These are phyloP conservation scores for Cucumis melo DNA, from an alignment of 306 rosid genomes.

Conservation along the genomic window DNA sequence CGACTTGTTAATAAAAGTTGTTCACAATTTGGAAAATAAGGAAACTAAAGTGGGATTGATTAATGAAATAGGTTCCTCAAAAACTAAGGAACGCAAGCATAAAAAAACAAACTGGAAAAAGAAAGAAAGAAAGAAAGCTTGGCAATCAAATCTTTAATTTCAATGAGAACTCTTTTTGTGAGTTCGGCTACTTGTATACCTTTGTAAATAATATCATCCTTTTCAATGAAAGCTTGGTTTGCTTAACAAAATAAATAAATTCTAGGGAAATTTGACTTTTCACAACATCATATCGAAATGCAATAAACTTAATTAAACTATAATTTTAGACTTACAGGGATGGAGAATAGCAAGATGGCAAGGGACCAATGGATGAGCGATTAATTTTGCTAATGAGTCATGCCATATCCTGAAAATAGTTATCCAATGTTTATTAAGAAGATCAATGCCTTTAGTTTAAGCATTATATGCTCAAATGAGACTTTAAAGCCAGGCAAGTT, in stretches of 20 bases:
- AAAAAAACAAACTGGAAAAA: background rate
- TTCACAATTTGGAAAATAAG: background rate
- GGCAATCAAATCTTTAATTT: background rate
- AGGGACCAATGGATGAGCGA: constrained; percentile 90
- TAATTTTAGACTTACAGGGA: constrained; percentile 52
- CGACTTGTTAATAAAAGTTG: background rate
- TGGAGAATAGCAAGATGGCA: constrained; percentile 91
- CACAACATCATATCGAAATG: background rate
- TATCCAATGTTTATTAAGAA: constrained; percentile 1
- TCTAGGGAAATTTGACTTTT: background rate
- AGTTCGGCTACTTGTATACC: too few relatives aligned
- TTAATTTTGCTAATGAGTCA: constrained; percentile 96
- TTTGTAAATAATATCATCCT: too few relatives aligned
- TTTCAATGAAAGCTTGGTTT: too few relatives aligned
- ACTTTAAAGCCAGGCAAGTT: background rate
- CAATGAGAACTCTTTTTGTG: background rate
- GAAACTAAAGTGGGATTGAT: background rate
- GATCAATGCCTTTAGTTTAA: background rate
- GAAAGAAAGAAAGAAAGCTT: too few relatives aligned
- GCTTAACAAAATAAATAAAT: too few relatives aligned
- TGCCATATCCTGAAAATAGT: constrained; percentile 85
- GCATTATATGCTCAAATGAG: background rate
- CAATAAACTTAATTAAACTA: background rate
- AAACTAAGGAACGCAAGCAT: background rate
- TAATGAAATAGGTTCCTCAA: background rate